Evolutionary conservation across 2,329 filamentous ascomycete species (phyloP).

Genomic region (Epichloe scottii): DNA sequence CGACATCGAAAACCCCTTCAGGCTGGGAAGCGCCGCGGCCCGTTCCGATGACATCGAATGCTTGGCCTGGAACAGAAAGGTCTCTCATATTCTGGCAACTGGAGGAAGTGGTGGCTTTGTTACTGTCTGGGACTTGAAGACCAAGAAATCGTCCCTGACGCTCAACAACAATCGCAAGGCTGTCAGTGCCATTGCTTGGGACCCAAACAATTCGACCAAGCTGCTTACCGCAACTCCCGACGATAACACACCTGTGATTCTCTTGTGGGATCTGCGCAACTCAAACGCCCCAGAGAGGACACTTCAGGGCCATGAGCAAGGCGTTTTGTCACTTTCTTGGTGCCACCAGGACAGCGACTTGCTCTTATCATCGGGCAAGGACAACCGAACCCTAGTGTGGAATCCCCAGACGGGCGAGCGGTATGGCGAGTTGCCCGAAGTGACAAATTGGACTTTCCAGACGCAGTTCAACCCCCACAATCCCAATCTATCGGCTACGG

Average conservation of each 20-base stretch:
- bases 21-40: conserved; percentile 75
- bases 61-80: conserved; percentile 96
- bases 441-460: conserved; percentile 99
- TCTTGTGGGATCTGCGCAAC: conserved; percentile 91
- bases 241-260: conserved; percentile 75
- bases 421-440: conserved; percentile 87
- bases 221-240: conserved; percentile 85
- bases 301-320: conserved; percentile 85
- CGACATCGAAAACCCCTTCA: conserved; percentile 76
- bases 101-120: conserved; percentile 90
- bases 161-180: conserved; percentile 91
- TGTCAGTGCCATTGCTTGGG: conserved; percentile 93
- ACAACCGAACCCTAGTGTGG: conserved; percentile 92
- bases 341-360: conserved; percentile 83
- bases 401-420: conserved; percentile 83
- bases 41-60: conserved; percentile 93
- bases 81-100: conserved; percentile 89
- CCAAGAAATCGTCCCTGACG: conserved; percentile 92
- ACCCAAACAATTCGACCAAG: conserved; percentile 89
- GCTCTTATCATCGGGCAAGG: conserved; percentile 86
- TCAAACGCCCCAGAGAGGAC: conserved; percentile 87
- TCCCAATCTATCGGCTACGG: conserved; percentile 82
- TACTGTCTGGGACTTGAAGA: conserved; percentile 96
- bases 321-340: conserved; percentile 90
- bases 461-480: conserved; percentile 91